Evolutionary conservation across 306 rosid species (phyloP), one percentile per base, ranked within the genome.

Genomic region (Lathyrus sativus): DNA sequence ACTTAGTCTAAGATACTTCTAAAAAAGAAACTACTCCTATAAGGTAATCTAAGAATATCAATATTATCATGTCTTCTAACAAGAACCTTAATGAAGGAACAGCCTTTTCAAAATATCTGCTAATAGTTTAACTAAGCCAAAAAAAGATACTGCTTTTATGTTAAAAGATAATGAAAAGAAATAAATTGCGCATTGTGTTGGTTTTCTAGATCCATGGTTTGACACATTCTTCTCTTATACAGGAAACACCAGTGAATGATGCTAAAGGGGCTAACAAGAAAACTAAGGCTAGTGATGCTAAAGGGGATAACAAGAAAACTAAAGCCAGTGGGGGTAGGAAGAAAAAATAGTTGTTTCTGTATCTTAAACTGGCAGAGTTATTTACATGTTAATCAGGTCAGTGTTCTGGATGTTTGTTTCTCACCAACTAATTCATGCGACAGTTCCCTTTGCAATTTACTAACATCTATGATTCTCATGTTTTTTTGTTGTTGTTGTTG

Each of bases 241-340:
- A 89, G 93, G 96, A 83, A 83, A 81, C 84, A 49, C 78, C 86
- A 9, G 79, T 1, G 65, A 81, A 29, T 69, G 74, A 79, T 62
- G 84, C 80, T 60, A 89, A 87, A 75, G 87, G 58, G 42, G 46
- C 67, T 9, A 65, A 84, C 77, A 88, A 88, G 65, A 86, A 82
- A 79, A 3, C 51, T 45, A 45, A 45, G 51, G 51, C 18, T 31
- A 31, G 37, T 67, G 72, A 79, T 59, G 83, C 79, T 63, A 89
- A 87, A 75, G 87, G 62, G 35, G 44, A 63, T 12, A 67, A 84
- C 78, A 89, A 89, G 67, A 86, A 83, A 79, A 2, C 62, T 56
- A 56, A 56, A 38, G 39, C 19, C n/a, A 45, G 84, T 57, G 84
- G 85, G 43, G 81, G 86, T 54, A 85, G 19, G 83, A 89, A 85